Evolutionary conservation across 306 rosid species (phyloP).

Genomic region (Begonia masoniana): DNA sequence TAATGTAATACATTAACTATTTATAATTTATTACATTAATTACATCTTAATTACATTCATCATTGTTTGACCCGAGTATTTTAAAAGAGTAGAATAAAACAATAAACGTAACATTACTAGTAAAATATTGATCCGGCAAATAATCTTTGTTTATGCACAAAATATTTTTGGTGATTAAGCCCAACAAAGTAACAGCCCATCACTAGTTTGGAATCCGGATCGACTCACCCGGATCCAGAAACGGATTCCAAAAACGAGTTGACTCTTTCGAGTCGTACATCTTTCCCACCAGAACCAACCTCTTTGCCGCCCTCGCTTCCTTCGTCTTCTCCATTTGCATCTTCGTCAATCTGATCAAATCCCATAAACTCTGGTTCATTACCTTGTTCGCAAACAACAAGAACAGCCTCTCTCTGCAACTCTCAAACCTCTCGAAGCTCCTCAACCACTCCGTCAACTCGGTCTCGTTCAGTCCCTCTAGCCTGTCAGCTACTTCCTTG

Average conservation of each 20-base stretch:
- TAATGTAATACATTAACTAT: too few species aligned
- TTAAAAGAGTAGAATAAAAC: too few species aligned
- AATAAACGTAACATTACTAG: too few species aligned
- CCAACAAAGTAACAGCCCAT: slow-evolving; percentile 1
- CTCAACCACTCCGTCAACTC: slow-evolving; percentile 41
- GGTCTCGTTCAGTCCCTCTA: slow-evolving; percentile 18
- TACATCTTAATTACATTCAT: too few species aligned
- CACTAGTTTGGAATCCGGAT: slow-evolving; percentile 16
- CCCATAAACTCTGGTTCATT: slow-evolving; percentile 52
- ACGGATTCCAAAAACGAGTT: slow-evolving; percentile 45
- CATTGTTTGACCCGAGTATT: too few species aligned
- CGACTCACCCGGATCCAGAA: slow-evolving; percentile 47
- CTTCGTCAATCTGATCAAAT: slow-evolving; percentile 26
- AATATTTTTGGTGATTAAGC: not conserved
- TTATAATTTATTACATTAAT: too few species aligned
- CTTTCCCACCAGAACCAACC: slow-evolving; percentile 22
- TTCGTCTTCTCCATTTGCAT: slow-evolving; percentile 16
- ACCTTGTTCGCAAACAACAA: slow-evolving; percentile 44
- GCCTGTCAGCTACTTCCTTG: slow-evolving; percentile 20
- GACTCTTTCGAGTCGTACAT: slow-evolving; percentile 17
- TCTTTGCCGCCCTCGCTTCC: slow-evolving; percentile 29
- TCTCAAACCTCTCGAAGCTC: slow-evolving; percentile 24
- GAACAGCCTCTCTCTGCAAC: slow-evolving; percentile 25
- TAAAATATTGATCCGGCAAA: too few species aligned
- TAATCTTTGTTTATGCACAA: too few species aligned